Evolutionary conservation across 2,329 filamentous ascomycete genomes (phyloP), one percentile per base, ranked within the genome.

Genomic region (Penicillium sp.): DNA sequence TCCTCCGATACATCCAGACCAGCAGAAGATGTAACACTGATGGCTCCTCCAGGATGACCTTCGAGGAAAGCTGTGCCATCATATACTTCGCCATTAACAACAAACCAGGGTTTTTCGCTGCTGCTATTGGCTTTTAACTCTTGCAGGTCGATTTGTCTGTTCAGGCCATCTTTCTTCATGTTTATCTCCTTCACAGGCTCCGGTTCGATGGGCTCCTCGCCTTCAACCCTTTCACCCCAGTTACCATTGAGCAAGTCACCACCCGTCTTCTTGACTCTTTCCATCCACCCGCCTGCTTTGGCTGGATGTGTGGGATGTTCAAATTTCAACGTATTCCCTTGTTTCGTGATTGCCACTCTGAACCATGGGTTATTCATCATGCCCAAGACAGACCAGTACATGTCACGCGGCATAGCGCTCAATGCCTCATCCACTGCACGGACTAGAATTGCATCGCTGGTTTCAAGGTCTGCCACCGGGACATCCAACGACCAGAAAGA

Each of bases 351-450:
- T 2, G 83, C 80, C 1, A 96, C 79, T 5, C 90, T 78, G 67
- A 85, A 96, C 90, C 90, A 96, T 0, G 88, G 87, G 60, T 95
- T 95, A 70, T 95, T 95, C 90, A 96, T 95, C 90, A 96, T 96
- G 0, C 90, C 89, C 34, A 95, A 72, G 2, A 95, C 88, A 53
- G 82, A 89, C 90, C 90, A 96, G 71, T 95, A 95, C 87, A 95
- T 93, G 61, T 96, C 90, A 53, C 87, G 78, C 4, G 90, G 90
- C 65, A 95, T 88, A 0, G 87, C 74, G 68, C 86, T 87, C 80
- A 95, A 84, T 48, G 84, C 80, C 57, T 95, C 90, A 59, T 96
- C 90, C 88, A 95, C 95, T 4, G 84, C 85, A 39, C 90, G 78
- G 5, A 95, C 82, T 62, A 94, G 77, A 33, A 96, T 81, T 60